Percentiles rank a stretch among this genome's conserved stretches.
These are phyloP conservation scores for Backusella tuberculispora DNA, from an alignment of 192 early-diverging fungal genomes.

Conservation along the genomic window DNA sequence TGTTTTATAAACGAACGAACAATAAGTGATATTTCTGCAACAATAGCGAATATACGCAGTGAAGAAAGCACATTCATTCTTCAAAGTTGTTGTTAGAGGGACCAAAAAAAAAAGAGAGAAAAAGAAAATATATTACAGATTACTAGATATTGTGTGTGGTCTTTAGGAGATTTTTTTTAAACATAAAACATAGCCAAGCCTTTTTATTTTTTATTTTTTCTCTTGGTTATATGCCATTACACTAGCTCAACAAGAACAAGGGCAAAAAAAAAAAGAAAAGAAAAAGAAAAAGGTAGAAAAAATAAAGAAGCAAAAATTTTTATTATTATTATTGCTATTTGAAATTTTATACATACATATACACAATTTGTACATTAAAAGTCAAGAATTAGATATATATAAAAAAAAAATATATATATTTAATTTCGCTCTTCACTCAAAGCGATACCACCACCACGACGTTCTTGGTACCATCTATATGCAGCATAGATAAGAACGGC, in stretches of 20 bases:
- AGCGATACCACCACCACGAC: constrained; percentile 7
- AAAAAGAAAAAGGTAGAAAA: neutral
- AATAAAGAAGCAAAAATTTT: neutral
- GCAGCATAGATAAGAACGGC: constrained; percentile 21
- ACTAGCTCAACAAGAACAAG: neutral
- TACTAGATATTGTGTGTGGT: neutral
- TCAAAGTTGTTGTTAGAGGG: neutral
- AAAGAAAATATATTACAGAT: neutral
- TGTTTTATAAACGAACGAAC: neutral
- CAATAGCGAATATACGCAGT: neutral
- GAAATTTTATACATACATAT: neutral
- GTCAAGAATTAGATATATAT: too few relatives aligned
- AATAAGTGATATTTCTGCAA: neutral
- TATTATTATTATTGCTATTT: neutral
- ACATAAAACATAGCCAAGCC: neutral
- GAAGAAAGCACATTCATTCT: neutral
- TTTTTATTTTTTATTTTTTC: too few relatives aligned
- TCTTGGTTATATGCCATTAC: too few relatives aligned
- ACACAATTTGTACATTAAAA: neutral
- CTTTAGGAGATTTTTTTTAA: neutral
- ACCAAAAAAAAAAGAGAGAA: neutral
- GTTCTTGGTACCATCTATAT: constrained; percentile 25
- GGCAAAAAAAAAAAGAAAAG: neutral
- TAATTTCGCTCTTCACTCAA: neutral
- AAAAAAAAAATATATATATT: neutral